phyloP scores from a whole-genome alignment of 371 early-diverging fungal species.

The Mucor saturninus region DNA sequence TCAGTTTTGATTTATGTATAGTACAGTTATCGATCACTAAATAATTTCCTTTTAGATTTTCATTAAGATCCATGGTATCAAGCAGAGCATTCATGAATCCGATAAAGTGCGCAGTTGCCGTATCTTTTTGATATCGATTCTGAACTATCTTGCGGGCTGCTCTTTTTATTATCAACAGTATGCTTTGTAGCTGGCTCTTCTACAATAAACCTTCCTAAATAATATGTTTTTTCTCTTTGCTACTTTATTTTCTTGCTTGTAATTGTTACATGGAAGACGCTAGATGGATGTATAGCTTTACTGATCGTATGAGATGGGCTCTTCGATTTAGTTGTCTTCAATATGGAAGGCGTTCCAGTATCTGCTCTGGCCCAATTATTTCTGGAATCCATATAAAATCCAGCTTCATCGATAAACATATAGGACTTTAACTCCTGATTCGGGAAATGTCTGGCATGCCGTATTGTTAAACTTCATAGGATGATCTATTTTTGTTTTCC shows the following conservation, averaged over 20 bases:
- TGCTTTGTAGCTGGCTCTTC: conserved; percentile 4
- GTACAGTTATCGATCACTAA: conserved; percentile 22
- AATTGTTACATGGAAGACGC: conserved; percentile 15
- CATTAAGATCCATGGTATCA: conserved; percentile 27
- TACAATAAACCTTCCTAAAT: background rate
- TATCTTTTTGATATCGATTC: conserved; percentile 29
- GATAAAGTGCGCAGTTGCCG: conserved; percentile 20
- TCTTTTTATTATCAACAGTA: conserved; percentile 24
- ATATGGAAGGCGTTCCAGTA: conserved; percentile 4
- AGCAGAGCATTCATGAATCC: conserved; percentile 22
- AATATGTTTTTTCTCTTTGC: background rate
- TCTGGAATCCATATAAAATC: conserved; percentile 24
- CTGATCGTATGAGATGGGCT: conserved; percentile 16
- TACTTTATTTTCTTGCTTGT: conserved; percentile 11
- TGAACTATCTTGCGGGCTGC: conserved; percentile 23
- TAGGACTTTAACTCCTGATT: background rate
- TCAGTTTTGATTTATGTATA: conserved; percentile 25
- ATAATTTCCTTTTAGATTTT: conserved; percentile 25
- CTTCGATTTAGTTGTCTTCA: conserved; percentile 13
- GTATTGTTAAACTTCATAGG: too few species aligned
- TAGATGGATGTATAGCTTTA: conserved; percentile 19
- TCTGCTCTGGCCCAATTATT: conserved; percentile 11
- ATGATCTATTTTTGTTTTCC: too few species aligned
- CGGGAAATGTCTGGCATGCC: too few species aligned
- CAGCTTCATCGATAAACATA: conserved; percentile 26